Evolutionary conservation across 1,284 basidiomycete genomes (phyloP).

Genomic region (Thelephora terrestris): DNA sequence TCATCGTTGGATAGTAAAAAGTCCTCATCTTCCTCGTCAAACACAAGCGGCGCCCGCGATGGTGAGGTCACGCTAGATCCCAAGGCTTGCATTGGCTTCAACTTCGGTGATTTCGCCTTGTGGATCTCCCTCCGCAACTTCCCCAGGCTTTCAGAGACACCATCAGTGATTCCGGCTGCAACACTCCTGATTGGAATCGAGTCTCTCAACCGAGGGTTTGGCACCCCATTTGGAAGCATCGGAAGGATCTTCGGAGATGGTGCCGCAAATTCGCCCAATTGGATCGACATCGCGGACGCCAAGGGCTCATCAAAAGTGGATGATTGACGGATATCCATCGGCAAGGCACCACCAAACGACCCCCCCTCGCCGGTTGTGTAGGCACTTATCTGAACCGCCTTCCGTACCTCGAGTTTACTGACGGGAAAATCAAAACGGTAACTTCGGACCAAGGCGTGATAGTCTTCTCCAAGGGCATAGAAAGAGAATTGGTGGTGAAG

Average conservation of each 20-base stretch:
- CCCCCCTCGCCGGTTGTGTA: conserved; percentile 31
- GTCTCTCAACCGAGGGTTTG: conserved; percentile 33
- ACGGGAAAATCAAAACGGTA: conserved; percentile 54
- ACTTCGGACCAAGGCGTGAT: conserved; percentile 65
- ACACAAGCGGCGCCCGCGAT: conserved; percentile 47
- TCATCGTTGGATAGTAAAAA: conserved; percentile 22
- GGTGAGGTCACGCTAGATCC: conserved; percentile 18
- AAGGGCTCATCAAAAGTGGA: conserved; percentile 72
- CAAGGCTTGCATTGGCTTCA: conserved; percentile 12
- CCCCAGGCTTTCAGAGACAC: conserved; percentile 46
- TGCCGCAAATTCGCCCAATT: conserved; percentile 39
- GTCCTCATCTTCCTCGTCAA: conserved; percentile 62
- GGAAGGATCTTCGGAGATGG: conserved; percentile 48
- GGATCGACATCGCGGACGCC: conserved; percentile 58
- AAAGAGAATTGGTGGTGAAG: conserved; percentile 77
- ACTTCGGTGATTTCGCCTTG: conserved; percentile 31
- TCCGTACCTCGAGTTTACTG: conserved; percentile 57
- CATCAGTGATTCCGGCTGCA: conserved; percentile 39
- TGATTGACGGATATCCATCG: conserved; percentile 30
- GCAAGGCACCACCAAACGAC: conserved; percentile 30
- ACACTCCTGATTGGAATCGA: conserved; percentile 49
- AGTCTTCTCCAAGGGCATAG: conserved; percentile 65
- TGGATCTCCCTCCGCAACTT: conserved; percentile 44
- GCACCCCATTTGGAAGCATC: conserved; percentile 66
- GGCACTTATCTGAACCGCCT: conserved; percentile 57